A percentile compares a stretch with the other conserved stretches of the same genome.
phyloP scores from a whole-genome alignment of 768 basidiomycete species.

The Xerocomus potaroensis region DNA sequence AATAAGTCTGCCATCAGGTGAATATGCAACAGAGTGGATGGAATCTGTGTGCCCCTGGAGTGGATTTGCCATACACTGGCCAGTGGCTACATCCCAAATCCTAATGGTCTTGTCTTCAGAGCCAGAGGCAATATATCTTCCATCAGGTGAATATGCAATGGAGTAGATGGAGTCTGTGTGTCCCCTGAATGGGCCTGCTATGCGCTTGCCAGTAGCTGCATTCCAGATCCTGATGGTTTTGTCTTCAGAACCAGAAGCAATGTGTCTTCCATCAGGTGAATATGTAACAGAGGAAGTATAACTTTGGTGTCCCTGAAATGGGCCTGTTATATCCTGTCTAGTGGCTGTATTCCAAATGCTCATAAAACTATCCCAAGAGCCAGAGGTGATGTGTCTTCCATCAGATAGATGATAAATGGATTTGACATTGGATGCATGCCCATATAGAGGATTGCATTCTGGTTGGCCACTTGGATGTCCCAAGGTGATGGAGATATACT shows the following conservation, averaged over 20 bases:
- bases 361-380: no score
- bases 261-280: not conserved
- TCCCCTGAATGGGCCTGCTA: constrained; percentile 5
- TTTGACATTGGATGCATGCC: no score
- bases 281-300: constrained; percentile 2
- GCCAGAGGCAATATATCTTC: not conserved
- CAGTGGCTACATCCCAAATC: not conserved
- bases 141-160: not conserved
- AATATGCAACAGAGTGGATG: not conserved
- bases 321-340: not conserved
- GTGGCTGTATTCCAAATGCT: no score
- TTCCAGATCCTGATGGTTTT: constrained; percentile 11
- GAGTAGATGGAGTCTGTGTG: not conserved
- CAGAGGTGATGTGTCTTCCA: no score
- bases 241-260: not conserved
- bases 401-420: no score
- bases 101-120: no score
- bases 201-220: constrained; percentile 1
- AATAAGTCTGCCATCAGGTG: not conserved
- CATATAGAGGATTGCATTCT: no score
- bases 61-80: constrained; percentile 8
- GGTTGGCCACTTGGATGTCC: no score
- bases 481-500: not conserved
- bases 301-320: constrained; percentile 3
- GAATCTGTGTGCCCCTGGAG: not conserved